Evolutionary conservation across 2,329 filamentous ascomycete species (phyloP).

Genomic region (Neopestalotiopsis sp.): DNA sequence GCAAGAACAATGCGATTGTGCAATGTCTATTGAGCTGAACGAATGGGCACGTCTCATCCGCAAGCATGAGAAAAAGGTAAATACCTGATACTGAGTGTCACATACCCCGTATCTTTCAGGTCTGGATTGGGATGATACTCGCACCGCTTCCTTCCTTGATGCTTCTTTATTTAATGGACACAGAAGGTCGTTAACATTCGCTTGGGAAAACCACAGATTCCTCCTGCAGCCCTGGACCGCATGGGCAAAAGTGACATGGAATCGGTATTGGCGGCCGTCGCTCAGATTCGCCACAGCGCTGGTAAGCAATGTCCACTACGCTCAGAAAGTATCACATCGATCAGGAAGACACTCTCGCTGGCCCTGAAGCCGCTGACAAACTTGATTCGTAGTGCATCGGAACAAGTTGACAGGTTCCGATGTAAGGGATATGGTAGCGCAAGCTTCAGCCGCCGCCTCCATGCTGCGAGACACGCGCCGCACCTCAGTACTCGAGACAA

Average conservation of each 20-base stretch:
- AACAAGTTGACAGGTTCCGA: not conserved
- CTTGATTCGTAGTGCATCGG: not conserved
- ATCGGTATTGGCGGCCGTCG: not conserved
- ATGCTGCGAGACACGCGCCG: constrained; percentile 35
- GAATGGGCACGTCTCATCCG: constrained; percentile 36
- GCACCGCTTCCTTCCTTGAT: no score
- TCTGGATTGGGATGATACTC: no score
- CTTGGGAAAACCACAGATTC: constrained; percentile 16
- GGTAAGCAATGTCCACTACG: not conserved
- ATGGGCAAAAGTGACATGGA: not conserved
- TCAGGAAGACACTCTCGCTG: no score
- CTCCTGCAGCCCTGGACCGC: not conserved
- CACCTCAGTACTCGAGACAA: constrained; percentile 34
- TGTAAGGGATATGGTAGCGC: constrained; percentile 22
- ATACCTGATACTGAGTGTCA: not conserved
- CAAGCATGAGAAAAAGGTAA: constrained; percentile 22
- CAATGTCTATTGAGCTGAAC: constrained; percentile 43
- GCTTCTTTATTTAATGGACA: no score
- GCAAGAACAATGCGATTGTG: constrained; percentile 37
- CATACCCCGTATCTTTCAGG: no score
- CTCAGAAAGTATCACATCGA: no score
- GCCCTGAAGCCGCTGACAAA: not conserved
- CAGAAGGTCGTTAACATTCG: no score
- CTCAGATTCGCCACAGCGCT: not conserved
- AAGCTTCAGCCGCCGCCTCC: constrained; percentile 33